Evolutionary conservation across 371 early-diverging fungal species (phyloP), one percentile per base, ranked within the genome.

Genomic region (Apophysomyces variabilis): DNA sequence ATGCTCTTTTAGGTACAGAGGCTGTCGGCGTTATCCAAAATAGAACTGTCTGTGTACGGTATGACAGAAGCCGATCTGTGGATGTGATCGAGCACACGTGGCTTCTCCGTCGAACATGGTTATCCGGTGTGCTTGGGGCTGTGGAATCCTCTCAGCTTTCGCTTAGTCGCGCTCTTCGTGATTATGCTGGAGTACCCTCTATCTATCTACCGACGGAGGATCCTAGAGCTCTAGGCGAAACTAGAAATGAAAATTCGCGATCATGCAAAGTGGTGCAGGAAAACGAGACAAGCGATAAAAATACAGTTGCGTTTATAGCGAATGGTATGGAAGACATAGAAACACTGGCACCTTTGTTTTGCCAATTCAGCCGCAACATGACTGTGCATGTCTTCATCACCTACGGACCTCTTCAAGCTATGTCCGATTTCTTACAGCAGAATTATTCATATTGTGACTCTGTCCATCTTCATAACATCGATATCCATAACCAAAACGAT

Each of bases 1-100:
- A 76, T 32, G 63, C 85, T 3, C 59, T 86, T 26, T 70, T 86
- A 13, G 86, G 85, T 32, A 83, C 82, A 5, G 80, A 78, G 37
- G 80, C 76, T 38, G 76, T 70, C 1, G 59, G 71, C 0, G 16
- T 68, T 35, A 47, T 50, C 4, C 58, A 44, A 41, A 67, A 18
- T 63, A 39, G n/a, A 39, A 32, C 16, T 37, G 57, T 39, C 61
- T 68, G 44, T 65, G 69, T 56, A 58, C 66, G 8, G 66, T 69
- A 50, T 14, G 50, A 60, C 11, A 13, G n/a, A 21, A 56, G 43
- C 3, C 47, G 38, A 26, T 35, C 58, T 6, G 74, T 76, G 1
- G 76, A 78, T 64, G 70, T 72, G 66, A 57, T 83, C 0, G 66
- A 61, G 14, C 72, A 76, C 38, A 72, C 62, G n/a, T 79, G 78